Evolutionary conservation across 2,329 filamentous ascomycete genomes (phyloP), one percentile per base, ranked within the genome.

Genomic region (Aotearoamyces nothofagi): DNA sequence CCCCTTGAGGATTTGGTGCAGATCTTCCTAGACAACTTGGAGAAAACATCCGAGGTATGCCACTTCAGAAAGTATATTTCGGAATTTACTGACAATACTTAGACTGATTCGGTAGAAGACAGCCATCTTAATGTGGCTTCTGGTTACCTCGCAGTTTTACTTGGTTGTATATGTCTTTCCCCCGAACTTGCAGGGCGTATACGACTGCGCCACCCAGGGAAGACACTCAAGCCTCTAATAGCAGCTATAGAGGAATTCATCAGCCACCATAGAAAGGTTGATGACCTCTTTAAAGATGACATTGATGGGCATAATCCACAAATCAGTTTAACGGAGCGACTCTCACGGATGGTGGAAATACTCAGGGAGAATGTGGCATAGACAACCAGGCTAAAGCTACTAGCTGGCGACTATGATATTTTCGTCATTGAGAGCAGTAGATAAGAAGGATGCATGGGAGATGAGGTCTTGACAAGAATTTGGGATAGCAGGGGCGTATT

Each of bases 131-230:
- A 86, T 40, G 83, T 96, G 15, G 76, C 79, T 2, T 73, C 87
- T 49, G 86, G 83, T 10, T 94, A 93, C 49, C 61, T 94, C 14
- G 75, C 83, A 1, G 75, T 94, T 9, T 60, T 93, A 5, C 62
- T 96, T 3, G 82, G 83, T 11, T 90, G 84, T 39, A 57, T 94
- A 14, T 84, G 74, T 40, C 59, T 90, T 15, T 58, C 67, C 30
- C 35, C 46, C 6, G 45, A 47, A 3, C 57, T 64, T 4, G 55
- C 60, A 23, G 31, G 41, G 7, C 52, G 54, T 14, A 50, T 71
- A 10, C 52, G 52, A 17, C 35, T 37, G 4, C 45, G 48, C 7
- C 51, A 72, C 15, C 58, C 58, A 2, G 55, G 56, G 2, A 49
- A 58, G 15, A 61, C 55, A 4, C 46, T 78, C 9, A 40, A 51